Conservation (phyloP, 345 rosid genomes). For the Cardamine chenopodiifolia region DNA sequence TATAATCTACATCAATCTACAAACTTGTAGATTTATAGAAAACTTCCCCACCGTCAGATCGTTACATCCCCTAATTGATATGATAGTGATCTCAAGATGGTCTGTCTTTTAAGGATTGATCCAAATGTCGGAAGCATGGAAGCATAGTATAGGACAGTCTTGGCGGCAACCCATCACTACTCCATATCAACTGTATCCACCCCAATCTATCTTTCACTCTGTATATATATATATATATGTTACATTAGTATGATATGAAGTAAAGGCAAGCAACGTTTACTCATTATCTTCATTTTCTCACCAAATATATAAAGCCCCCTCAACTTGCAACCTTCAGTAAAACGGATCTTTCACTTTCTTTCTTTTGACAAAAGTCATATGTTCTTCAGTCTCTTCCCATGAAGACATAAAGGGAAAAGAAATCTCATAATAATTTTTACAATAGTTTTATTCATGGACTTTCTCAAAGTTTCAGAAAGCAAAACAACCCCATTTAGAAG, state of each 20-base stretch:
- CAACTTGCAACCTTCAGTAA: conserved; percentile 16
- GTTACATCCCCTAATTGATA: conserved; percentile 28
- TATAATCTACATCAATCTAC: no score
- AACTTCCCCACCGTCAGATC: conserved; percentile 29
- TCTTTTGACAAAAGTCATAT: conserved; percentile 15
- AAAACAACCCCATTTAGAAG: conserved; percentile 42
- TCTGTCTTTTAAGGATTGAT: conserved; percentile 56
- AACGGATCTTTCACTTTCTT: conserved; percentile 30
- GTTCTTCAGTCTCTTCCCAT: conserved; percentile 17
- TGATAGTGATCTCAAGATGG: conserved; percentile 32
- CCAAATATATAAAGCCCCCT: conserved; percentile 26
- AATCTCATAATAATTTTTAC: background rate
- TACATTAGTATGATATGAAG: conserved; percentile 17
- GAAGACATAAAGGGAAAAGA: background rate
- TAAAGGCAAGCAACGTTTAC: conserved; percentile 30
- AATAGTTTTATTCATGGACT: conserved; percentile 37
- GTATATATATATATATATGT: background rate
- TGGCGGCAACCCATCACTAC: conserved; percentile 67
- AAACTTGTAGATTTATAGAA: no score
- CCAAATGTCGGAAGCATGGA: conserved; percentile 92
- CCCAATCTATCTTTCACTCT: conserved; percentile 2
- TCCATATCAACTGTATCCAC: conserved; percentile 38
- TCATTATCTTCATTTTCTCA: conserved; percentile 24
- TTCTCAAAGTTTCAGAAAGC: conserved; percentile 51
- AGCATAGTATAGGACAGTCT: conserved; percentile 62